phyloP scores from a whole-genome alignment of 306 rosid genomes.

The Glycine soja region DNA sequence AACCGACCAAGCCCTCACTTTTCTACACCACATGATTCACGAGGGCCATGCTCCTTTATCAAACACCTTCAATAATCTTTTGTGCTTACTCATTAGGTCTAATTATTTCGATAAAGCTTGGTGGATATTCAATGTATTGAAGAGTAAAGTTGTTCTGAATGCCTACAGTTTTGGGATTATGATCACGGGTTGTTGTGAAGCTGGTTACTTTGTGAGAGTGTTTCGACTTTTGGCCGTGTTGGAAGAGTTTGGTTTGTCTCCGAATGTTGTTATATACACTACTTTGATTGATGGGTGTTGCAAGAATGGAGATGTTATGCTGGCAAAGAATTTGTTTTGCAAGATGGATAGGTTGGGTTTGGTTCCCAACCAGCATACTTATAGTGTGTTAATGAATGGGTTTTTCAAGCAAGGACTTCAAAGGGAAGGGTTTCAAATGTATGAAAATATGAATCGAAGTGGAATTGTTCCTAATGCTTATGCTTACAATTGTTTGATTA shows the following conservation, averaged over 20 bases:
- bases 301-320: slow-evolving; percentile 68
- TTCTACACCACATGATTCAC: slow-evolving; percentile 58
- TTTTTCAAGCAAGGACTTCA: slow-evolving; percentile 74
- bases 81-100: slow-evolving; percentile 62
- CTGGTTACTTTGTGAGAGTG: slow-evolving; percentile 64
- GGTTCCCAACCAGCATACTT: slow-evolving; percentile 72
- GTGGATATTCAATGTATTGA: slow-evolving; percentile 58
- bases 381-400: slow-evolving; percentile 72
- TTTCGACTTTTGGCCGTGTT: slow-evolving; percentile 63
- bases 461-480: slow-evolving; percentile 64
- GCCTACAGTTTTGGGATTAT: slow-evolving; percentile 75
- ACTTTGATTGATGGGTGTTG: slow-evolving; percentile 83
- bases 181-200: slow-evolving; percentile 75
- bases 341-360: slow-evolving; percentile 65
- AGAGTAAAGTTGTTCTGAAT: slow-evolving; percentile 55
- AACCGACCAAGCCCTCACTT: slow-evolving; percentile 60
- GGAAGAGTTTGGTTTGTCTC: slow-evolving; percentile 58
- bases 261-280: slow-evolving; percentile 74
- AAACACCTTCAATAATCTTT: slow-evolving; percentile 60
- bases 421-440: slow-evolving; percentile 74
- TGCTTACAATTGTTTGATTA: slow-evolving; percentile 65
- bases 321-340: slow-evolving; percentile 67
- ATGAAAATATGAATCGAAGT: slow-evolving; percentile 61
- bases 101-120: slow-evolving; percentile 59
- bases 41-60: slow-evolving; percentile 60